Evolutionary conservation across 495 filamentous ascomycete species (phyloP).

Genomic region (Glonium stellatum): DNA sequence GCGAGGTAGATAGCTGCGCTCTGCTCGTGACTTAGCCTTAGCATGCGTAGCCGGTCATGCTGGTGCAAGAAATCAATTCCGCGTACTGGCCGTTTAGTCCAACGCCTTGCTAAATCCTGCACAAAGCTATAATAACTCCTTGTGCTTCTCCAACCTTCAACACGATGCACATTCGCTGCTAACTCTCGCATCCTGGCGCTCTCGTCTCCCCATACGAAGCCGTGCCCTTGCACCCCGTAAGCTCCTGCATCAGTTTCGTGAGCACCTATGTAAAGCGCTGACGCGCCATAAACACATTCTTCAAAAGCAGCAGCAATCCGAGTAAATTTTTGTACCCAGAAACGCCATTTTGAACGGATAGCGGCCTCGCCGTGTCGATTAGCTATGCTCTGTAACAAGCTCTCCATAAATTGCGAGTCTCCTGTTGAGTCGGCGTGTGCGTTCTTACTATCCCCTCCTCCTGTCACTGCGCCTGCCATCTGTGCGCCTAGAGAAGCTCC

Average conservation of each 20-base stretch:
- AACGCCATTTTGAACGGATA: conserved; percentile 81
- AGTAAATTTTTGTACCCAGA: conserved; percentile 85
- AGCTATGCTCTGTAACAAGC: conserved; percentile 71
- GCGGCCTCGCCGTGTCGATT: conserved; percentile 84
- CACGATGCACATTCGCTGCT: conserved; percentile 78
- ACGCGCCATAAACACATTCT: conserved; percentile 86
- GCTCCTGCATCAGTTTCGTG: conserved; percentile 58
- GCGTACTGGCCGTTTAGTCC: conserved; percentile 67
- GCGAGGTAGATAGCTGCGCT: conserved; percentile 75
- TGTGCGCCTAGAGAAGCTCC: background rate
- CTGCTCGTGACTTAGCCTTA: conserved; percentile 64
- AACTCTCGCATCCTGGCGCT: conserved; percentile 73
- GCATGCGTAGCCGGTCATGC: conserved; percentile 76
- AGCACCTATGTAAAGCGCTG: conserved; percentile 75
- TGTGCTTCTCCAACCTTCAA: conserved; percentile 94
- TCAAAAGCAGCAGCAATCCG: conserved; percentile 90
- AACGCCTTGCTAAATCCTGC: conserved; percentile 63
- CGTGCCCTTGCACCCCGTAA: conserved; percentile 67
- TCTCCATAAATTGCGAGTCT: conserved; percentile 82
- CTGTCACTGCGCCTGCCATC: conserved; percentile 32
- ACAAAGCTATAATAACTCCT: conserved; percentile 93
- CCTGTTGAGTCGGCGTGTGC: conserved; percentile 63
- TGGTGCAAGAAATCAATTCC: conserved; percentile 82
- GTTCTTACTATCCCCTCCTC: conserved; percentile 27
- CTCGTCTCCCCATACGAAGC: conserved; percentile 91